These are phyloP conservation scores for Delitschia confertaspora DNA, from an alignment of 495 filamentous ascomycete genomes.

Conservation along the genomic window DNA sequence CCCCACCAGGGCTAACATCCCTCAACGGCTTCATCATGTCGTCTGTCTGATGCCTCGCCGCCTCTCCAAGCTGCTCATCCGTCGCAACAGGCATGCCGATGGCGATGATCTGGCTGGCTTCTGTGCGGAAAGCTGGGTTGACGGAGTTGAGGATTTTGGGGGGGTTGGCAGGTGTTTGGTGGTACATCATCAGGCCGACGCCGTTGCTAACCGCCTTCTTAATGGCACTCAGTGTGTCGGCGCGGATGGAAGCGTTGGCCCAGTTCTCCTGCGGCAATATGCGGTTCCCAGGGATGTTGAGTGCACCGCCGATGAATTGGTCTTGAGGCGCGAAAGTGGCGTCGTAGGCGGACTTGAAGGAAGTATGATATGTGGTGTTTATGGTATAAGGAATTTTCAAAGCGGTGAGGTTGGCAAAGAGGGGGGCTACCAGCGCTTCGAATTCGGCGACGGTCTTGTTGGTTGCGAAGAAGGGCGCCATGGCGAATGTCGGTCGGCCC, in stretches of 20 bases:
- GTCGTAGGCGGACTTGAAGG: constrained; percentile 12
- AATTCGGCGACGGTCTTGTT: constrained; percentile 14
- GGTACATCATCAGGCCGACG: constrained; percentile 3
- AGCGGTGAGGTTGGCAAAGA: constrained; percentile 14
- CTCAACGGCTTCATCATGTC: background rate
- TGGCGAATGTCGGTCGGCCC: constrained; percentile 7
- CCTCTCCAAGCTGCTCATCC: background rate
- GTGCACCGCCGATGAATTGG: constrained; percentile 1
- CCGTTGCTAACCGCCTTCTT: constrained; percentile 9
- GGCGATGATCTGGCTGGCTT: constrained; percentile 8
- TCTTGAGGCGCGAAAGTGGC: constrained; percentile 7
- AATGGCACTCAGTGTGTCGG: constrained; percentile 8
- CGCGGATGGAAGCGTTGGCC: background rate
- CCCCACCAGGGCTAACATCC: constrained; percentile 7
- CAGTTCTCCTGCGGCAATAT: constrained; percentile 17
- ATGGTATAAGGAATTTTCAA: constrained; percentile 6
- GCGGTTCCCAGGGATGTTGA: constrained; percentile 10
- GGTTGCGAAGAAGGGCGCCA: constrained; percentile 17
- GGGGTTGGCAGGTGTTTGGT: constrained; percentile 2
- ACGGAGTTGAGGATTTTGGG: constrained; percentile 14
- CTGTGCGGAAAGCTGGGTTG: constrained; percentile 25
- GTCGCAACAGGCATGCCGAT: background rate
- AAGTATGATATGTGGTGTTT: constrained; percentile 6
- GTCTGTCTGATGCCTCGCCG: background rate
- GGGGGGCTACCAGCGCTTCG: constrained; percentile 8